These are phyloP conservation scores for Pouteria glomerata DNA, from an alignment of 148 eudicot genomes.

Conservation along the genomic window DNA sequence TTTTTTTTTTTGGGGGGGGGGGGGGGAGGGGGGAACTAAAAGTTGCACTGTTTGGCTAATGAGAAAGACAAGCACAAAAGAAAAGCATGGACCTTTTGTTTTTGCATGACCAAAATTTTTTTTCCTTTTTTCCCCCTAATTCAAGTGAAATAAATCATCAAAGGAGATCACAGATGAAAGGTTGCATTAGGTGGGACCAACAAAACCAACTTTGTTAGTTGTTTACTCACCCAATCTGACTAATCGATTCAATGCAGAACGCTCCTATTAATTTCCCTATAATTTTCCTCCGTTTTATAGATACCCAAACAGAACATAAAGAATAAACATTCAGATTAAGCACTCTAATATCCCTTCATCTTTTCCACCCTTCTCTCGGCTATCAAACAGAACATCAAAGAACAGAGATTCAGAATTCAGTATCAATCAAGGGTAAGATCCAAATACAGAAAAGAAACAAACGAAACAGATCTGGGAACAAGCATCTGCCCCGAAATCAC, in stretches of 20 bases:
- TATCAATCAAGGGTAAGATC: background rate
- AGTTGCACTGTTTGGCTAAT: background rate
- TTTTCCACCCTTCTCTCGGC: background rate
- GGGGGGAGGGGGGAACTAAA: no score
- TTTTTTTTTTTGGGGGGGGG: no score
- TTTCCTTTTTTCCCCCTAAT: no score
- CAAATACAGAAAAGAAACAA: background rate
- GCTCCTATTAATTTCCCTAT: no score
- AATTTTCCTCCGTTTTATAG: no score
- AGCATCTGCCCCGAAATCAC: background rate
- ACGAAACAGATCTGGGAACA: conserved; percentile 2
- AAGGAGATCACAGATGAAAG: no score
- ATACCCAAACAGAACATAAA: no score
- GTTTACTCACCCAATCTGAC: background rate
- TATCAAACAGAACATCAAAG: background rate
- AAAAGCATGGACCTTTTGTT: background rate
- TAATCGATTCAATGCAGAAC: background rate
- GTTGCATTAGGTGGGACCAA: no score
- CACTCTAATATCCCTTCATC: background rate
- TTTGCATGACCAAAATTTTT: no score
- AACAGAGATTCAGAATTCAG: background rate
- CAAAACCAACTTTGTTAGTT: no score
- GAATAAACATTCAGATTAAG: no score
- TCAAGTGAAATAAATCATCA: no score
- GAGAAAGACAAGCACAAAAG: background rate